Conservation (phyloP, 2,329 filamentous ascomycete genomes). For the Celoporthe dispersa region DNA sequence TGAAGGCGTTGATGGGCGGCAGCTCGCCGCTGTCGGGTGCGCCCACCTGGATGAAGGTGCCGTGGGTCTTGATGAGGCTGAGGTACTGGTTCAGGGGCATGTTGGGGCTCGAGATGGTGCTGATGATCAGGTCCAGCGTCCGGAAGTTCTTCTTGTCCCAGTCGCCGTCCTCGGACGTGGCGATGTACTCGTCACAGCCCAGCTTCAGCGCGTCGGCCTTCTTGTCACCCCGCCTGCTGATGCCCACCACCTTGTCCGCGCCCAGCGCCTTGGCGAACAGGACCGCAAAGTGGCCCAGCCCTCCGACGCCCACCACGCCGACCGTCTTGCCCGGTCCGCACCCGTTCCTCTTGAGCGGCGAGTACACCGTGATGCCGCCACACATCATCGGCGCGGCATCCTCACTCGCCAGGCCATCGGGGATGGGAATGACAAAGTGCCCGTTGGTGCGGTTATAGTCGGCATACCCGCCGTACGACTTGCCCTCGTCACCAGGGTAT, state of each 20-base stretch:
- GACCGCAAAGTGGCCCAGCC: slow-evolving; percentile 70
- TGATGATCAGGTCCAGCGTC: slow-evolving; percentile 61
- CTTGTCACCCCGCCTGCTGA: slow-evolving; percentile 58
- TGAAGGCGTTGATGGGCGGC: slow-evolving; percentile 55
- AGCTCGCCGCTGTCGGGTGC: slow-evolving; percentile 56
- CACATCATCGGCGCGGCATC: slow-evolving; percentile 67
- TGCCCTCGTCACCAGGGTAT: slow-evolving; percentile 55
- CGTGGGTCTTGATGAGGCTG: slow-evolving; percentile 59
- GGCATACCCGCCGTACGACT: slow-evolving; percentile 60
- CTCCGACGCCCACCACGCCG: slow-evolving; percentile 69
- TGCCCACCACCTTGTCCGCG: slow-evolving; percentile 61
- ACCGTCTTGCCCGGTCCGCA: slow-evolving; percentile 70
- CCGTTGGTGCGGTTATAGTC: slow-evolving; percentile 40
- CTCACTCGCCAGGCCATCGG: slow-evolving; percentile 45
- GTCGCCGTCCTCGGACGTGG: slow-evolving; percentile 50
- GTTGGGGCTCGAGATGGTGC: slow-evolving; percentile 51
- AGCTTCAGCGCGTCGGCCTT: slow-evolving; percentile 57
- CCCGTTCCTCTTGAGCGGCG: slow-evolving; percentile 64
- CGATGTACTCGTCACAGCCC: slow-evolving; percentile 56
- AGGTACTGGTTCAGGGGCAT: slow-evolving; percentile 69
- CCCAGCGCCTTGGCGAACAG: slow-evolving; percentile 70
- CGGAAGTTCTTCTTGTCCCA: slow-evolving; percentile 56
- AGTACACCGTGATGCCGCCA: slow-evolving; percentile 68
- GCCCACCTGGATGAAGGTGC: slow-evolving; percentile 69
- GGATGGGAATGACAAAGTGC: slow-evolving; percentile 52